Evolutionary conservation across 2,329 filamentous ascomycete genomes (phyloP).

Genomic region (Alternaria burnsii): DNA sequence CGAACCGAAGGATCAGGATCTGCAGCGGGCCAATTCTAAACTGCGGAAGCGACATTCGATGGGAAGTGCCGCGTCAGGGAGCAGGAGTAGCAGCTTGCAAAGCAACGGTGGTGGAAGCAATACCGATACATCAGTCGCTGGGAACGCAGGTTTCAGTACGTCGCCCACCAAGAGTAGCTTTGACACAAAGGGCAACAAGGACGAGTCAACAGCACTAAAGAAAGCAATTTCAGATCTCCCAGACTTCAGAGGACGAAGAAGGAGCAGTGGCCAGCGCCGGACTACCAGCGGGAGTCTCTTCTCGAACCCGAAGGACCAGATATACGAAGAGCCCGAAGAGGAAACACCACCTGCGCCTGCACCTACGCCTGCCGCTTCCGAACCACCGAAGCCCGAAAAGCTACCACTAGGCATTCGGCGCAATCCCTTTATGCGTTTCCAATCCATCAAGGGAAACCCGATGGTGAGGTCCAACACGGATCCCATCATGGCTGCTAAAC

Average conservation of each 20-base stretch:
- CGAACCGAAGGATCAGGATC: conserved; percentile 40
- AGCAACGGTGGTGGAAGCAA: conserved; percentile 48
- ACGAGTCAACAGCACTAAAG: conserved; percentile 47
- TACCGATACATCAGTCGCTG: conserved; percentile 33
- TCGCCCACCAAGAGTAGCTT: conserved; percentile 36
- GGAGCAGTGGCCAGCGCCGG: conserved; percentile 72
- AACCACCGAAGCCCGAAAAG: conserved; percentile 44
- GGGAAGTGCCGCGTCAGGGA: conserved; percentile 42
- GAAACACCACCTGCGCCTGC: conserved; percentile 36
- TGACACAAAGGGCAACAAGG: conserved; percentile 22
- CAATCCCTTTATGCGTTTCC: conserved; percentile 71
- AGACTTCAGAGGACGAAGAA: conserved; percentile 54
- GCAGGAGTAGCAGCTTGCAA: conserved; percentile 51
- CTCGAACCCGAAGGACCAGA: conserved; percentile 75
- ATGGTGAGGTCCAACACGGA: conserved; percentile 57
- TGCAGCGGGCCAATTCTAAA: conserved; percentile 46
- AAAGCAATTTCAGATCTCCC: conserved; percentile 40
- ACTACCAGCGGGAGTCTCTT: conserved; percentile 76
- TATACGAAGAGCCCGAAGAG: conserved; percentile 86
- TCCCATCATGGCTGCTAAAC: conserved; percentile 54
- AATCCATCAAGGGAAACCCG: conserved; percentile 59
- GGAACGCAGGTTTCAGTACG: not conserved
- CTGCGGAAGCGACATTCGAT: conserved; percentile 49
- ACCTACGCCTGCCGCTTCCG: conserved; percentile 39
- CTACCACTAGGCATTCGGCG: conserved; percentile 64